Percentiles rank a stretch among this genome's conserved stretches.
phyloP scores from a whole-genome alignment of 192 early-diverging fungal species.

The Backusella macrospora region DNA sequence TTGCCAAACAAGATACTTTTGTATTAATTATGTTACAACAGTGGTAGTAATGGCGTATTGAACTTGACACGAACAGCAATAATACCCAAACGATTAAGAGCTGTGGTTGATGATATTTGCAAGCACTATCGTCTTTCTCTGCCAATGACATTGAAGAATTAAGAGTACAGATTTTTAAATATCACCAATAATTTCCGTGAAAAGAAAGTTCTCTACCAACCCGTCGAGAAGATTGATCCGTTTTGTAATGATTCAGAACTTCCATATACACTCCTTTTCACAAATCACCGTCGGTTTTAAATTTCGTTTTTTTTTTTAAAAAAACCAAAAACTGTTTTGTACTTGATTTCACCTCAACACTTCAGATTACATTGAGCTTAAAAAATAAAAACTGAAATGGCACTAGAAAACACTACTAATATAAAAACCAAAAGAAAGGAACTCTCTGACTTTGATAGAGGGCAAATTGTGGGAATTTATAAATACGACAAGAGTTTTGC shows the following conservation, averaged over 20 bases:
- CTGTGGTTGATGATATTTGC: constrained; percentile 12
- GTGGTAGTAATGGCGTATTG: constrained; percentile 15
- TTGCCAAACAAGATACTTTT: constrained; percentile 18
- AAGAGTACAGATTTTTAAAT: constrained; percentile 19
- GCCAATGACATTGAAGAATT: constrained; percentile 11
- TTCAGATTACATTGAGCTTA: too few relatives aligned
- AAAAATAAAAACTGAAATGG: too few relatives aligned
- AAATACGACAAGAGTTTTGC: too few relatives aligned
- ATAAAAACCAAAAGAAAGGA: too few relatives aligned
- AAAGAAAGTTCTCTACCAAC: constrained; percentile 14
- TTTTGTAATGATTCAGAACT: constrained; percentile 16
- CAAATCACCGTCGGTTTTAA: too few relatives aligned
- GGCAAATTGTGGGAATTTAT: too few relatives aligned
- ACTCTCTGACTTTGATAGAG: too few relatives aligned
- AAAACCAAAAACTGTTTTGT: too few relatives aligned
- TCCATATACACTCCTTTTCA: too few relatives aligned
- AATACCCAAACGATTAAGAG: constrained; percentile 14
- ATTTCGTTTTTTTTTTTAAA: too few relatives aligned
- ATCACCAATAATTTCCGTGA: not conserved
- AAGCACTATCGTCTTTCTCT: constrained; percentile 10
- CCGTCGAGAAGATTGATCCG: not conserved
- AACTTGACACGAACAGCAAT: constrained; percentile 14
- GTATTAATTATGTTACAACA: constrained; percentile 17
- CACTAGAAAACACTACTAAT: too few relatives aligned
- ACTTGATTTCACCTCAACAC: too few relatives aligned